phyloP scores from a whole-genome alignment of 2,329 filamentous ascomycete genomes.

The Microsporum audouinii region DNA sequence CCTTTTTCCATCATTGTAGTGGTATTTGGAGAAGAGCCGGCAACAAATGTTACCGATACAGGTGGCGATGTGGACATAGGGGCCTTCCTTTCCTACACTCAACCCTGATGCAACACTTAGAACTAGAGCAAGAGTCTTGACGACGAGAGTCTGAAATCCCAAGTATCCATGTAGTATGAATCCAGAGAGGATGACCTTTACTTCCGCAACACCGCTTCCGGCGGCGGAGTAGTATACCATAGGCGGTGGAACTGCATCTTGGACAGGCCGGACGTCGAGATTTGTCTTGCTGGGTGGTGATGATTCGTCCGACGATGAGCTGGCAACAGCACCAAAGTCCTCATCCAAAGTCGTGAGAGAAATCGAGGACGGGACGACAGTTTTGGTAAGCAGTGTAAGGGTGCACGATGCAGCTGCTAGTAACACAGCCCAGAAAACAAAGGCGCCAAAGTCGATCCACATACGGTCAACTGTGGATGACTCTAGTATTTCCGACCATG shows the following conservation, averaged over 20 bases:
- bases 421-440: constrained; percentile 57
- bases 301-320: constrained; percentile 30
- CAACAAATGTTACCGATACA: constrained; percentile 93
- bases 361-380: constrained; percentile 78
- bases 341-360: constrained; percentile 83
- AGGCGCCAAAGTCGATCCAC: constrained; percentile 70
- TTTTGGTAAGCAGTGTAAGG: constrained; percentile 82
- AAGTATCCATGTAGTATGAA: constrained; percentile 95
- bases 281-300: constrained; percentile 29
- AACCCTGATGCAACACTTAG: constrained; percentile 86
- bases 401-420: constrained; percentile 64
- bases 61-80: constrained; percentile 93
- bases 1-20: constrained; percentile 84
- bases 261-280: constrained; percentile 23
- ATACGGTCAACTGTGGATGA: constrained; percentile 36
- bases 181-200: constrained; percentile 93
- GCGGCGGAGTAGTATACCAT: constrained; percentile 95
- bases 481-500: constrained; percentile 55
- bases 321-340: constrained; percentile 62
- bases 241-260: constrained; percentile 42
- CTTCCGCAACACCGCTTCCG: constrained; percentile 91
- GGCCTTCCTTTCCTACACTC: constrained; percentile 87
- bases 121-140: constrained; percentile 74
- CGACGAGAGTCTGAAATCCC: constrained; percentile 70
- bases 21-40: constrained; percentile 88